Base-by-base conservation (phyloP, 148 eudicot species). In the Fallopia convolvulus region DNA sequence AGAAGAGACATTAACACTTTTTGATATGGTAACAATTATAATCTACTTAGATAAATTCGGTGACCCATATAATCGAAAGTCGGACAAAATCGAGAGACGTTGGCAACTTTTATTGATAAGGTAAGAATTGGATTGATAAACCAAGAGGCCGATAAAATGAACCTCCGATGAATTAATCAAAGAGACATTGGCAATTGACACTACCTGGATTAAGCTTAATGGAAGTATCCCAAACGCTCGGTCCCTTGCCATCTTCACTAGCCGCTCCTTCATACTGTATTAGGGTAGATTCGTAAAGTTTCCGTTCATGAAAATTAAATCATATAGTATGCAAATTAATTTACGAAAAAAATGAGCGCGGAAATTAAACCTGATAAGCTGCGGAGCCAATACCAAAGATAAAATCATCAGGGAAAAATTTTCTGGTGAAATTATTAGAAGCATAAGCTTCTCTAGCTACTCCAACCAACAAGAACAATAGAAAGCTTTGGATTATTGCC, bases 351-450 rank as follows among this genome's bases (percentile, higher is more conserved):
- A 40, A 41, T 18, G 30, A 33, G 10, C 18, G n/a, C 0, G 8
- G 18, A 13, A 41, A 40, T 0, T 40, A n/a, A 63, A 73, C 75
- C 75, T 73, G 75, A 73, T 73, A 73, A 73, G 75, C 75, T 8
- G 75, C 20, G 2, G 75, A 73, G 75, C 75, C 75, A 73, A 55
- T 55, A 10, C 75, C 75, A 13, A 73, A 73, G 7, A 73, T 46
- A 14, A 73, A 73, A 20, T 48, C 75, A 3, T 44, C 17, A n/a
- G 75, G 75, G 33, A 73, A 73, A 42, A 0, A 0, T 9, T 73
- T 73, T 17, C 53, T 73, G 17, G 72, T 68, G 46, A 68, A 68
- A 7, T 33, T 14, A 7, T 33, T 14, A 6, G 72, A 33, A 33
- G 72, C 44, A 11, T 21, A 8, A 33, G 72, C 72, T 68, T 68